phyloP scores from a whole-genome alignment of 2,329 filamentous ascomycete genomes.

The Aspergillus fumigatiaffinis region DNA sequence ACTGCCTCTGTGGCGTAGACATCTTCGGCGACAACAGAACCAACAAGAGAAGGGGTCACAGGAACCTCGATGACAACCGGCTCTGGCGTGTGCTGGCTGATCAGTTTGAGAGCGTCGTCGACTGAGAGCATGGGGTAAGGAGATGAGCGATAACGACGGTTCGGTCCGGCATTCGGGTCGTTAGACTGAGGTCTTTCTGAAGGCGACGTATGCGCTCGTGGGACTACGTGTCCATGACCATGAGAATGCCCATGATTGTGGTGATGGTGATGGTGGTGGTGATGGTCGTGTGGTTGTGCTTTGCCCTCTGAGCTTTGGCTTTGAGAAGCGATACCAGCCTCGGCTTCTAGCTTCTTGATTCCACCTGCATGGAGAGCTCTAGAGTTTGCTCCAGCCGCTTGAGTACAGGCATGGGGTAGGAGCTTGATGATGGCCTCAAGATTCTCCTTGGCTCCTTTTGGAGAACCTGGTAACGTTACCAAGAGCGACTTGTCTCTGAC shows the following conservation, averaged over 20 bases:
- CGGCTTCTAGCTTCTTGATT: slow-evolving; percentile 75
- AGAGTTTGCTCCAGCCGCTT: slow-evolving; percentile 80
- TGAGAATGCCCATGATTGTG: slow-evolving; percentile 53
- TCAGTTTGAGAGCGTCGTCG: slow-evolving; percentile 69
- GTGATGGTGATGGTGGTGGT: slow-evolving; percentile 44
- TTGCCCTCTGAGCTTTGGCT: slow-evolving; percentile 14
- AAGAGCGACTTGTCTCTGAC: slow-evolving; percentile 78
- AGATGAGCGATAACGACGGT: slow-evolving; percentile 73
- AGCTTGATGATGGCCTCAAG: slow-evolving; percentile 82
- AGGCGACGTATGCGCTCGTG: slow-evolving; percentile 69
- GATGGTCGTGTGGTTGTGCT: slow-evolving; percentile 27
- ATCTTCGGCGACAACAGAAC: slow-evolving; percentile 76
- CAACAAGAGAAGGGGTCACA: slow-evolving; percentile 65
- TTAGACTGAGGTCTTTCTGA: slow-evolving; percentile 56
- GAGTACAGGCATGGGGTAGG: slow-evolving; percentile 90
- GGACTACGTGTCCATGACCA: slow-evolving; percentile 58
- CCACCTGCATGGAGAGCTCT: slow-evolving; percentile 75
- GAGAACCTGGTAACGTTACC: slow-evolving; percentile 86
- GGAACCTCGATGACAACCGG: slow-evolving; percentile 55
- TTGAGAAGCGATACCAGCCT: slow-evolving; percentile 60
- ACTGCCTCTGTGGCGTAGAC: slow-evolving; percentile 77
- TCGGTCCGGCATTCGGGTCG: slow-evolving; percentile 56
- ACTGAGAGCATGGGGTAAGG: slow-evolving; percentile 92
- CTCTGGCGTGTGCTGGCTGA: slow-evolving; percentile 67
- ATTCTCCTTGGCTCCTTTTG: slow-evolving; percentile 93